Evolutionary conservation across 768 basidiomycete species (phyloP).

Genomic region (Hydnomerulius pinastri): DNA sequence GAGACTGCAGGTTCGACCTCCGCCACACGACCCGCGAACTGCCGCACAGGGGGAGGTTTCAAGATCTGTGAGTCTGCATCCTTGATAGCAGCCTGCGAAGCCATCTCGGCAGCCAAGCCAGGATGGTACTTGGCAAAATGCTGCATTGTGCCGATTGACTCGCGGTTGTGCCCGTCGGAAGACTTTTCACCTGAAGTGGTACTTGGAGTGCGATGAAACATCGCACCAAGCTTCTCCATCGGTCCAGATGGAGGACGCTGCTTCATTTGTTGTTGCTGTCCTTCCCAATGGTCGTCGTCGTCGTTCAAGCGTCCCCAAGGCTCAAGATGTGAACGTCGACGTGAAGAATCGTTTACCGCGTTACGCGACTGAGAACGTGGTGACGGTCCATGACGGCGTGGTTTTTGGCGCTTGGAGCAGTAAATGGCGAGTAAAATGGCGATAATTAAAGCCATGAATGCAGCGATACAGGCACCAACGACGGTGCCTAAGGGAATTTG

Average conservation of each 20-base stretch:
- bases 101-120: conserved; percentile 53
- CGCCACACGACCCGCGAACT: conserved; percentile 44
- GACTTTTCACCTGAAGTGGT: conserved; percentile 52
- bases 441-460: conserved; percentile 51
- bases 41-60: conserved; percentile 39
- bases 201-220: conserved; percentile 64
- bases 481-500: conserved; percentile 48
- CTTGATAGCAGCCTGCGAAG: conserved; percentile 31
- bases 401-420: conserved; percentile 47
- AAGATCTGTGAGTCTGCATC: conserved; percentile 22
- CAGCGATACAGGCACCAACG: conserved; percentile 63
- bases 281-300: conserved; percentile 49
- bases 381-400: conserved; percentile 7
- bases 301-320: conserved; percentile 63
- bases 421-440: conserved; percentile 54
- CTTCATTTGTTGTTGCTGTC: conserved; percentile 40
- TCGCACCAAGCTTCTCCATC: conserved; percentile 58
- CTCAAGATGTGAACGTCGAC: conserved; percentile 44
- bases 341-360: conserved; percentile 43
- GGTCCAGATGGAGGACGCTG: conserved; percentile 43
- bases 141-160: conserved; percentile 32
- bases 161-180: conserved; percentile 37
- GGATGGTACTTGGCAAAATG: conserved; percentile 64
- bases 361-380: conserved; percentile 38
- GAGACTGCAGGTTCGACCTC: conserved; percentile 42